phyloP scores from a whole-genome alignment of 2,329 filamentous ascomycete species.

The Epichloe brachyelytri region DNA sequence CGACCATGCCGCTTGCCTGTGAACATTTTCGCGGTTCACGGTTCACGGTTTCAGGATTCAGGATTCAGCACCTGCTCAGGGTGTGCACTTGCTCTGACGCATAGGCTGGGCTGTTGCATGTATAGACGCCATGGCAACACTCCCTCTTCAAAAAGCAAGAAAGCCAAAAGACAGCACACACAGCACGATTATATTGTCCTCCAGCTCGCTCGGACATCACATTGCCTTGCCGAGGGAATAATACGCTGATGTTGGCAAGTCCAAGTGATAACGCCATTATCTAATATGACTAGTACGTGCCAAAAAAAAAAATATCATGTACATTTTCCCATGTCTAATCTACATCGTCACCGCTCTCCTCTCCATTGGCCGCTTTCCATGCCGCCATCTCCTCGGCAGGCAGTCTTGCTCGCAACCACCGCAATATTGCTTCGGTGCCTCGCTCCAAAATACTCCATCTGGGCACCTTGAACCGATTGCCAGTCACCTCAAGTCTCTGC shows the following conservation, averaged over 20 bases:
- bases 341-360: conserved; percentile 17
- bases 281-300: neutral
- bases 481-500: conserved; percentile 62
- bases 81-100: neutral
- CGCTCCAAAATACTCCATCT: conserved; percentile 73
- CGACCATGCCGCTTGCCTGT: neutral
- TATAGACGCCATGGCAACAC: neutral
- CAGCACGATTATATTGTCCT: no score
- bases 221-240: no score
- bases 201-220: no score
- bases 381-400: conserved; percentile 45
- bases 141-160: neutral
- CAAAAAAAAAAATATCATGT: neutral
- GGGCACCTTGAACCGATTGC: conserved; percentile 81
- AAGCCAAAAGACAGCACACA: no score
- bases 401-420: conserved; percentile 69
- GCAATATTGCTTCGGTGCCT: conserved; percentile 72
- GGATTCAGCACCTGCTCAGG: neutral
- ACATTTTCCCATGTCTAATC: neutral
- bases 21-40: neutral
- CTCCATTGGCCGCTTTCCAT: conserved; percentile 37
- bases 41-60: neutral
- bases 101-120: neutral
- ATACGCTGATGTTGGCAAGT: neutral
- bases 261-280: neutral